Evolutionary conservation across 768 basidiomycete genomes (phyloP).

Genomic region (Cantharellus anzutake): DNA sequence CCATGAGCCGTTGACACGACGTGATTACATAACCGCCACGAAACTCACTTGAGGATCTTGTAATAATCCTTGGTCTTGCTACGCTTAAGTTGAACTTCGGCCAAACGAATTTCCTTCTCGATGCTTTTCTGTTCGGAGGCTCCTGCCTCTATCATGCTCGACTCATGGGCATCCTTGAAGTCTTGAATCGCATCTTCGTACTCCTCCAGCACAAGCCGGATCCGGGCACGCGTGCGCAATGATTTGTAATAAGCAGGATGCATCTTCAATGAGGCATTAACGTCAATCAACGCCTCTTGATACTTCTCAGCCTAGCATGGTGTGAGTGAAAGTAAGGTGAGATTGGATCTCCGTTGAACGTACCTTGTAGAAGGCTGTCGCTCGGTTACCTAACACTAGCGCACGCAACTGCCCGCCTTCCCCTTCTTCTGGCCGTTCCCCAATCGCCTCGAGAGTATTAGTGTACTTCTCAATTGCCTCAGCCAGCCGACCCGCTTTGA

Average conservation of each 20-base stretch:
- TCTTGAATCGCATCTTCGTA: conserved; percentile 54
- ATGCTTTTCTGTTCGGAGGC: conserved; percentile 24
- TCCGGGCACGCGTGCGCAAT: conserved; percentile 67
- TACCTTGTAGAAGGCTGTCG: conserved; percentile 64
- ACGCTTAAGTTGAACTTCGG: conserved; percentile 62
- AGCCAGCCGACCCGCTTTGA: conserved; percentile 38
- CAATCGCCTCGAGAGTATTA: conserved; percentile 41
- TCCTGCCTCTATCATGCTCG: conserved; percentile 41
- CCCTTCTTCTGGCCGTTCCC: conserved; percentile 47
- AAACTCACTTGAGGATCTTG: conserved; percentile 38
- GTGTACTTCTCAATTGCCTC: conserved; percentile 54
- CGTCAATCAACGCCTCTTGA: conserved; percentile 53
- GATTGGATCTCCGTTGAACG: background rate
- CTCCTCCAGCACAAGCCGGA: conserved; percentile 52
- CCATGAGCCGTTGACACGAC: conserved; percentile 9
- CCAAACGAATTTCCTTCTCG: conserved; percentile 48
- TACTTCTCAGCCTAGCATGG: conserved; percentile 35
- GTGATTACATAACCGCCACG: background rate
- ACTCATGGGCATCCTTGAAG: conserved; percentile 63
- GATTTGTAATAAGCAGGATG: conserved; percentile 62
- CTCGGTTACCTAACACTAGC: conserved; percentile 64
- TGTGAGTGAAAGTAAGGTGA: background rate
- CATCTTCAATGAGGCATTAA: conserved; percentile 43
- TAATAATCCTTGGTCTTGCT: conserved; percentile 87
- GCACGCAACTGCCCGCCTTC: conserved; percentile 68